phyloP scores from a whole-genome alignment of 768 basidiomycete species.

The Tricholoma flavovirens region DNA sequence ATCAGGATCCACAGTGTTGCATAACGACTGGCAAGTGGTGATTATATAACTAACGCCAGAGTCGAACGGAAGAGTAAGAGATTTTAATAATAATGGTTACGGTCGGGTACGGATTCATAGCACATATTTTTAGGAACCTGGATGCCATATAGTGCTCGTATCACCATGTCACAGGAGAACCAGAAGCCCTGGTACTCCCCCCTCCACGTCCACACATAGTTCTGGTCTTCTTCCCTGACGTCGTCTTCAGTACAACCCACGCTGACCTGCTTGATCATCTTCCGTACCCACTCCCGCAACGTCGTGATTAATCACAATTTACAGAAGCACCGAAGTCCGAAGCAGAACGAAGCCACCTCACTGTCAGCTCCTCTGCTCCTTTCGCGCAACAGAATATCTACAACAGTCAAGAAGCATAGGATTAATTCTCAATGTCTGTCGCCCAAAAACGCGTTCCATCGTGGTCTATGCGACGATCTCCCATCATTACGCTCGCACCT shows the following conservation, averaged over 20 bases:
- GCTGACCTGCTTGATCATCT: conserved; percentile 8
- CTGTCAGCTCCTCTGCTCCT: conserved; percentile 6
- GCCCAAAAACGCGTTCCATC: conserved; percentile 9
- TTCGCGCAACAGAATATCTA: background rate
- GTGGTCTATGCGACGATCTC: conserved; percentile 24
- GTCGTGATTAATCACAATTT: conserved; percentile 15
- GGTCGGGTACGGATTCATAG: background rate
- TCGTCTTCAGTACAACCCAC: background rate
- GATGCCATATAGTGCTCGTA: background rate
- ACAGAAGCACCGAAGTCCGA: conserved; percentile 4
- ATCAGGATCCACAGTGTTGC: conserved; percentile 9
- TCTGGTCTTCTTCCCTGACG: background rate
- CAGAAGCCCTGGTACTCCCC: background rate
- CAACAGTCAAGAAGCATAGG: conserved; percentile 8
- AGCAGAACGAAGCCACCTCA: background rate
- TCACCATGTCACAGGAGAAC: background rate
- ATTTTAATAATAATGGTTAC: background rate
- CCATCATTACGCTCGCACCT: conserved; percentile 16
- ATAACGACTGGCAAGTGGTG: conserved; percentile 7
- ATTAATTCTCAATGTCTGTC: background rate
- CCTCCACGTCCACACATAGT: background rate
- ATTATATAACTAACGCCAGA: conserved; percentile 7
- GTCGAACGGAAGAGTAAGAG: background rate
- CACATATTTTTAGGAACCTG: background rate
- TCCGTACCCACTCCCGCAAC: conserved; percentile 18